Base-by-base conservation (phyloP, 352 stramenopile genomes). In the Phytopythium sindhum region DNA sequence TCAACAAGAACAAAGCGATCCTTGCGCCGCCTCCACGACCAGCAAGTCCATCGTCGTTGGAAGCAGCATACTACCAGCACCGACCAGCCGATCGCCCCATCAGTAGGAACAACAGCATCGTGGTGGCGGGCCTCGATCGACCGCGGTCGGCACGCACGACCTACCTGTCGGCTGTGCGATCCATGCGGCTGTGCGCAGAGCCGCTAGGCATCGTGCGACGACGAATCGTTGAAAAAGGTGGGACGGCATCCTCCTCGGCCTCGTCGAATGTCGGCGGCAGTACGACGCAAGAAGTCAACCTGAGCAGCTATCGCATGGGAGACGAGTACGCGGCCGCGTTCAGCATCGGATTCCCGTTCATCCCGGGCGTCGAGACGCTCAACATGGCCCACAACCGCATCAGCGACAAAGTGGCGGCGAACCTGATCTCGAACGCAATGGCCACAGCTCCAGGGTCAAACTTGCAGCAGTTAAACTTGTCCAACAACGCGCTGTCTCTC, bases 381-480 rank as follows among this genome's bases (percentile, higher is more conserved):
- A 91, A 93, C 65, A 61, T 90, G n/a, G 68, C 81, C 28, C 75
- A 79, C 63, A 91, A 93, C 52, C 79, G 84, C 52, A 90, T 91
- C 52, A 74, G 77, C 48, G 84, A 93, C 64, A 56, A 61, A 9
- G 79, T 84, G 23, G 81, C 77, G 2, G 77, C 80, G 2, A 77
- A 79, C 33, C 60, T 91, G 17, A 81, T 93, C 28, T 56, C 60
- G 19, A 73, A 73, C 47, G 65, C 78, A 1, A 61, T 67, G 1
- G 33, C 60, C 4, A 52, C 47, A 11, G 41, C 75, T 19, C 54
- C 67, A 0, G 53, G 70, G 19, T 29, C 69, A 11, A 69, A 69
- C 29, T 65, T 89, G 21, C 76, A 86, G 48, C 68, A 80, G 6
- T 78, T 93, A 44, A 90, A 91, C 53, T 33, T 93, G 26, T 80